Conservation (phyloP, 2,329 filamentous ascomycete species). For the Bipolaris victoriae region DNA sequence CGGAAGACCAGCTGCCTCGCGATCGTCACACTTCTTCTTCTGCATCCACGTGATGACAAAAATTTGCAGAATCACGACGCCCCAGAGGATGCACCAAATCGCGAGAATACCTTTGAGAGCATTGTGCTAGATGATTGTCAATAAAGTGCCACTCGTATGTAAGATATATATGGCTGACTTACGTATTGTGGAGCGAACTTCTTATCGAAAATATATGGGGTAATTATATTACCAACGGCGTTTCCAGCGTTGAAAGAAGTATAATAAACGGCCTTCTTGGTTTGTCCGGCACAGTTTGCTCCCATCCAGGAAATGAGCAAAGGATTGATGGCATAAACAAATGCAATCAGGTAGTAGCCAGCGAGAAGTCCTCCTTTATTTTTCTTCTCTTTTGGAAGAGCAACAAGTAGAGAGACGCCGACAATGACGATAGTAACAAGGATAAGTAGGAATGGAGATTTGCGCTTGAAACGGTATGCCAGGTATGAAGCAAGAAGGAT, state of each 20-base stretch:
- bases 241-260: conserved; percentile 68
- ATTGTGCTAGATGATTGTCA: conserved; percentile 19
- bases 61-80: conserved; percentile 22
- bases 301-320: conserved; percentile 72
- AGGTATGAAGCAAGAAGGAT: conserved; percentile 56
- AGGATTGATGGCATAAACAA: conserved; percentile 70
- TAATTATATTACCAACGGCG: conserved; percentile 66
- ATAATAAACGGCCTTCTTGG: conserved; percentile 70
- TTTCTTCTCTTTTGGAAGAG: conserved; percentile 49
- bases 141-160: background rate
- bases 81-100: conserved; percentile 32
- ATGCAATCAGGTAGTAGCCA: conserved; percentile 70
- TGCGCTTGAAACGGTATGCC: conserved; percentile 65
- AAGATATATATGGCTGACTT: background rate
- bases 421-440: conserved; percentile 62
- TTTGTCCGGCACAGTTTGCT: conserved; percentile 70
- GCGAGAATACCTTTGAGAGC: conserved; percentile 30
- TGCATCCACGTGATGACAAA: conserved; percentile 28
- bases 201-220: conserved; percentile 31
- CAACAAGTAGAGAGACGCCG: conserved; percentile 64
- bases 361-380: conserved; percentile 59
- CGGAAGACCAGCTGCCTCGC: conserved; percentile 28
- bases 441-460: conserved; percentile 57
- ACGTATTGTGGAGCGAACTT: conserved; percentile 33
- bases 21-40: conserved; percentile 30